Evolutionary conservation across 2,329 filamentous ascomycete species (phyloP).

Genomic region (Parascedosporium putredinis): DNA sequence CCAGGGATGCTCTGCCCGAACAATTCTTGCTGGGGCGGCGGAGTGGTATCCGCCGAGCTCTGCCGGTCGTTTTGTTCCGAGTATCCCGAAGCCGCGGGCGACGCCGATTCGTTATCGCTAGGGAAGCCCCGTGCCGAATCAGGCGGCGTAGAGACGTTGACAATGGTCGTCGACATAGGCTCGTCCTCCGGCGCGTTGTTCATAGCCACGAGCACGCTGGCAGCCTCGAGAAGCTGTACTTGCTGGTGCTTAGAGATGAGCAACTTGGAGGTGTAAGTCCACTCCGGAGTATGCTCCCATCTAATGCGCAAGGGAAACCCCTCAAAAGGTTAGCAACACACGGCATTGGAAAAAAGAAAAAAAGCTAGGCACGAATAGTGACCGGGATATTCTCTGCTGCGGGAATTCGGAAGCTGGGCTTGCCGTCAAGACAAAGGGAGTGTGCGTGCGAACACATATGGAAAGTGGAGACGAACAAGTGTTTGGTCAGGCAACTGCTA

Average conservation of each 20-base stretch:
- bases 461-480: conserved; percentile 77
- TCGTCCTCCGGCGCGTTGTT: conserved; percentile 33
- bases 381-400: background rate
- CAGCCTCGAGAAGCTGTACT: conserved; percentile 92
- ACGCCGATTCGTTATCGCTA: conserved; percentile 74
- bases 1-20: conserved; percentile 41
- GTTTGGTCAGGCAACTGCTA: conserved; percentile 99
- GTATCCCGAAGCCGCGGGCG: conserved; percentile 69
- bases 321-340: conserved; percentile 4
- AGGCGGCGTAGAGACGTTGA: conserved; percentile 50
- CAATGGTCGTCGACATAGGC: conserved; percentile 22
- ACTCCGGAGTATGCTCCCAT: conserved; percentile 99
- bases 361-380: background rate
- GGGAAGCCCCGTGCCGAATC: conserved; percentile 57
- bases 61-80: conserved; percentile 67
- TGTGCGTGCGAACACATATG: conserved; percentile 1
- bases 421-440: conserved; percentile 21
- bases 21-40: conserved; percentile 66
- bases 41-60: conserved; percentile 88
- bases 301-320: conserved; percentile 36
- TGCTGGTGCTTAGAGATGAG: conserved; percentile 99
- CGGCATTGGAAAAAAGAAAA: background rate
- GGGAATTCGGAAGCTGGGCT: background rate
- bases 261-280: conserved; percentile 93
- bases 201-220: conserved; percentile 93